Evolutionary conservation across 148 eudicot genomes (phyloP).

Genomic region (Cornus suecica): DNA sequence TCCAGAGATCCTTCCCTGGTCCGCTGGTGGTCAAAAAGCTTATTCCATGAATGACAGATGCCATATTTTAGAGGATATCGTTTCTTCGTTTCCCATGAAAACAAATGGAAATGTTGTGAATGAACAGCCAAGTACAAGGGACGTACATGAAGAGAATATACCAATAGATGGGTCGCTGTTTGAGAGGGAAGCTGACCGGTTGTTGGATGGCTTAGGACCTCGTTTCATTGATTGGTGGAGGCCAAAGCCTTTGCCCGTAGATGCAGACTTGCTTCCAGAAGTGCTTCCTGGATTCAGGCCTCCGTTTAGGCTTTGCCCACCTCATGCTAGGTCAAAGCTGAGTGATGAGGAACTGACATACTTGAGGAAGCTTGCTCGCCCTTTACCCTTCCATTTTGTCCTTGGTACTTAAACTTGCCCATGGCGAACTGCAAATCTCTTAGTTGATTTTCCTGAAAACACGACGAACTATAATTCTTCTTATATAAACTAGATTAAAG

Average conservation of each 20-base stretch:
- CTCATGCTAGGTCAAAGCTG: conserved; percentile 57
- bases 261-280: conserved; percentile 85
- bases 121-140: conserved; percentile 15
- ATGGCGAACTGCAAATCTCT: too few relatives aligned
- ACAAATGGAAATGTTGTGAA: conserved; percentile 12
- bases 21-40: conserved; percentile 15
- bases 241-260: conserved; percentile 91
- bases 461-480: background rate
- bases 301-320: conserved; percentile 76
- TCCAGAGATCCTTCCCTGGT: conserved; percentile 11
- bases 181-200: conserved; percentile 87
- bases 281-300: conserved; percentile 72
- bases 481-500: background rate
- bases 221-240: conserved; percentile 97
- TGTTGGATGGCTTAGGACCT: conserved; percentile 92
- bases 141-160: conserved; percentile 5
- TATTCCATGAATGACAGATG: conserved; percentile 1
- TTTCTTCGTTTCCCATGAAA: conserved; percentile 1
- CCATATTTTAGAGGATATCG: too few relatives aligned
- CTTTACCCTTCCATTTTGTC: conserved; percentile 89
- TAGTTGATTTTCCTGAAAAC: background rate
- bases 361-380: conserved; percentile 80
- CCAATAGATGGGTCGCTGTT: conserved; percentile 46
- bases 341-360: conserved; percentile 77
- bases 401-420: conserved; percentile 54